Evolutionary conservation across 495 filamentous ascomycete genomes (phyloP).

Genomic region (Hypoxylon lienhwacheense): DNA sequence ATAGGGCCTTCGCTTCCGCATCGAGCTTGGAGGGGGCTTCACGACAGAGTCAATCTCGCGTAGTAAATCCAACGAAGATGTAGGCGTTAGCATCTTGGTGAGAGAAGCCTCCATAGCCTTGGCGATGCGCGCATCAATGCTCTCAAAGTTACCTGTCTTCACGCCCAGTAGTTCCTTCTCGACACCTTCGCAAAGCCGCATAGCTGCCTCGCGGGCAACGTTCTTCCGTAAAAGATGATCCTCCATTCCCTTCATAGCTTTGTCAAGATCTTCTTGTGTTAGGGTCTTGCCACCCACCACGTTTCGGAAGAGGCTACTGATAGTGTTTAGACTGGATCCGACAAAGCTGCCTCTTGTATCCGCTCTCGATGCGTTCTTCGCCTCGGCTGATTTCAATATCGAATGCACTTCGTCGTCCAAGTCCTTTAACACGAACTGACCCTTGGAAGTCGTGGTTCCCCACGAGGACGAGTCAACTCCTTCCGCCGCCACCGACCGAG

Average conservation of each 20-base stretch:
- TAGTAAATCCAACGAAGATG: slow-evolving; percentile 88
- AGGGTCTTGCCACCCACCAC: slow-evolving; percentile 91
- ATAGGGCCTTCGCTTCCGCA: slow-evolving; percentile 72
- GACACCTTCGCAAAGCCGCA: slow-evolving; percentile 88
- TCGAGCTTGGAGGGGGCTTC: slow-evolving; percentile 57
- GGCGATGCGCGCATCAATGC: slow-evolving; percentile 78
- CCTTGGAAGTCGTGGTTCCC: slow-evolving; percentile 82
- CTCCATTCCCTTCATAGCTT: slow-evolving; percentile 92
- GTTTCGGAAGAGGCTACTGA: slow-evolving; percentile 87
- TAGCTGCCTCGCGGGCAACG: slow-evolving; percentile 89
- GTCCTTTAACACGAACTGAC: slow-evolving; percentile 92
- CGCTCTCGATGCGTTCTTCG: slow-evolving; percentile 55
- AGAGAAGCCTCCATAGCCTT: slow-evolving; percentile 87
- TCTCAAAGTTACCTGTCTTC: slow-evolving; percentile 92
- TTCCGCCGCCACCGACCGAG: slow-evolving; percentile 59
- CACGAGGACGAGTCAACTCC: slow-evolving; percentile 74
- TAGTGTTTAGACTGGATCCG: slow-evolving; percentile 73
- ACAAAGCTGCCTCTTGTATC: slow-evolving; percentile 63
- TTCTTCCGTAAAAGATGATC: slow-evolving; percentile 95
- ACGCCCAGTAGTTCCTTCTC: slow-evolving; percentile 85
- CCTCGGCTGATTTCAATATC: slow-evolving; percentile 73
- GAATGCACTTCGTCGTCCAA: slow-evolving; percentile 90
- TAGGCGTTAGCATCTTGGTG: slow-evolving; percentile 92
- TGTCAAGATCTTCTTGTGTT: slow-evolving; percentile 82
- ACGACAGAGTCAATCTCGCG: slow-evolving; percentile 86